Conservation (phyloP, 2,329 filamentous ascomycete species). For the Westerdykella sp. region DNA sequence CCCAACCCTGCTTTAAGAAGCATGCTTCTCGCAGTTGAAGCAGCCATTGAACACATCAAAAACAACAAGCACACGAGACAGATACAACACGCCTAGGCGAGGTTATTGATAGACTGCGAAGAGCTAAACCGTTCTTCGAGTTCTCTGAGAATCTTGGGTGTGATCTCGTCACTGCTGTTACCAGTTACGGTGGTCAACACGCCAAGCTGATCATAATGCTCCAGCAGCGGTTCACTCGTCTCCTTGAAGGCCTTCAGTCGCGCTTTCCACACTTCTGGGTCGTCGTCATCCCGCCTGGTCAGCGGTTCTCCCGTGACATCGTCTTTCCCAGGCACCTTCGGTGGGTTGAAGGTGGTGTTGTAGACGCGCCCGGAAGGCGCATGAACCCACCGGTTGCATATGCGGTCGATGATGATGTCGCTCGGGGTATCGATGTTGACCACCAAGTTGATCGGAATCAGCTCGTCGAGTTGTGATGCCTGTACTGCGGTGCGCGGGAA, state of each 20-base stretch:
- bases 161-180: slow-evolving; percentile 90
- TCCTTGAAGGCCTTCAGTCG: slow-evolving; percentile 80
- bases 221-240: slow-evolving; percentile 74
- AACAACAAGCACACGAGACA: slow-evolving; percentile 1
- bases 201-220: slow-evolving; percentile 80
- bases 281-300: slow-evolving; percentile 78
- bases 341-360: slow-evolving; percentile 88
- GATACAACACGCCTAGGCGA: background rate
- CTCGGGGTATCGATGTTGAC: slow-evolving; percentile 81
- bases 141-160: slow-evolving; percentile 76
- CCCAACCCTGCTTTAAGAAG: background rate
- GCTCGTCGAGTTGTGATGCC: slow-evolving; percentile 66
- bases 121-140: slow-evolving; percentile 68
- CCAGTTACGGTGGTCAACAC: slow-evolving; percentile 83
- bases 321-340: slow-evolving; percentile 72
- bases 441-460: slow-evolving; percentile 92
- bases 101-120: slow-evolving; percentile 11
- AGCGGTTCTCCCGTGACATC: slow-evolving; percentile 86
- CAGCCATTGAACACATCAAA: background rate
- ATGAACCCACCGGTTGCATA: slow-evolving; percentile 90
- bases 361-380: slow-evolving; percentile 87
- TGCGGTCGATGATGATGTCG: slow-evolving; percentile 80
- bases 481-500: slow-evolving; percentile 86
- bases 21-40: background rate
- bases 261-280: slow-evolving; percentile 75